phyloP scores from a whole-genome alignment of 1,284 basidiomycete genomes.

The Tylopilus sp. region DNA sequence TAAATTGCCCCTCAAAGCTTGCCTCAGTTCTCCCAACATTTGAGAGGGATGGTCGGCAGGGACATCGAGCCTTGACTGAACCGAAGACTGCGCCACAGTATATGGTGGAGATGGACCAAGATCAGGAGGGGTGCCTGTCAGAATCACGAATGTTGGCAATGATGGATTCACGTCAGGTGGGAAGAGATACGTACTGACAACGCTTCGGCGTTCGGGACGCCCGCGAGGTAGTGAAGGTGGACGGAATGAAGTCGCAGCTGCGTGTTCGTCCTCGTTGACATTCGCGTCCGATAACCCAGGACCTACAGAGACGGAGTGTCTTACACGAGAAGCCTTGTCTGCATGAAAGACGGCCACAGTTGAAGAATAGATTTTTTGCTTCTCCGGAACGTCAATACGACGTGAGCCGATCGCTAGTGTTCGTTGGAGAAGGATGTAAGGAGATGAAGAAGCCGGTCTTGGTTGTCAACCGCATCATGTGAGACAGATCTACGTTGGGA shows the following conservation, averaged over 20 bases:
- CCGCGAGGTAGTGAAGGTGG: conserved; percentile 2
- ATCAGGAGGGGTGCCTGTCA: conserved; percentile 9
- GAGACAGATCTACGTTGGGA: background rate
- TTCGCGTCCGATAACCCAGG: conserved; percentile 53
- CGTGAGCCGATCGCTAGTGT: conserved; percentile 70
- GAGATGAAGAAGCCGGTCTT: background rate
- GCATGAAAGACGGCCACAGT: conserved; percentile 76
- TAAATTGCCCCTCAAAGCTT: conserved; percentile 32
- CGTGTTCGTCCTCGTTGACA: conserved; percentile 31
- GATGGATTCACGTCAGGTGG: background rate
- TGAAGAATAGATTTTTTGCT: conserved; percentile 72
- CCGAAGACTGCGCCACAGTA: conserved; percentile 10
- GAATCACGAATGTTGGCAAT: background rate
- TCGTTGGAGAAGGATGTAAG: background rate
- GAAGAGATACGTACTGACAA: conserved; percentile 4
- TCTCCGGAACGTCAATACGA: conserved; percentile 76
- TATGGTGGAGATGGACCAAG: conserved; percentile 33
- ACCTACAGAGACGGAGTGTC: conserved; percentile 74
- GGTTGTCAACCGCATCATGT: background rate
- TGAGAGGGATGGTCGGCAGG: conserved; percentile 30
- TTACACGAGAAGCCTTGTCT: conserved; percentile 30
- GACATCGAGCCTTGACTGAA: background rate
- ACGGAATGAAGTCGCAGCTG: background rate
- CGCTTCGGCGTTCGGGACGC: conserved; percentile 1
- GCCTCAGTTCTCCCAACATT: conserved; percentile 42